Conservation (phyloP, 225 moss, liverwort and hornwort species). For the Lunularia cruciata region DNA sequence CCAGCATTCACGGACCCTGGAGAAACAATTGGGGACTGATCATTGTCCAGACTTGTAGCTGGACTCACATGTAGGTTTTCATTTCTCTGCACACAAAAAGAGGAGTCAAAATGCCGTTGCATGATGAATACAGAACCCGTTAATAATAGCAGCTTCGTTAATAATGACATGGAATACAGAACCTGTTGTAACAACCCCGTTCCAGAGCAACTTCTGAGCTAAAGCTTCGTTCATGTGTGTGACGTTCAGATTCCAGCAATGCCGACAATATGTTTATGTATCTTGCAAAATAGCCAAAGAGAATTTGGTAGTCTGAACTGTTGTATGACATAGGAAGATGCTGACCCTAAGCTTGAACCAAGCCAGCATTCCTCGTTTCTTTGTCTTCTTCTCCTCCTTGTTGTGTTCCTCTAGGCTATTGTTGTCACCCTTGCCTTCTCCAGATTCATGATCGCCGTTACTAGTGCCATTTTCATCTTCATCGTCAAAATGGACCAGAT, state of each 20-base stretch:
- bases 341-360: conserved; percentile 94
- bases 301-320: background rate
- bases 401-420: conserved; percentile 59
- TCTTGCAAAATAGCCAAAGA: no score
- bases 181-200: no score
- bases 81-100: conserved; percentile 56
- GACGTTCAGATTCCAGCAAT: no score
- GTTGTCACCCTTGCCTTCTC: conserved; percentile 63
- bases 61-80: conserved; percentile 73
- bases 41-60: conserved; percentile 75
- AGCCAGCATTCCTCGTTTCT: conserved; percentile 95
- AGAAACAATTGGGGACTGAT: conserved; percentile 69
- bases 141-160: no score
- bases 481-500: conserved; percentile 70
- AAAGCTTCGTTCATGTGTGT: no score
- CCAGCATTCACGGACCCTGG: conserved; percentile 62
- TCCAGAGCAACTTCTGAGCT: no score
- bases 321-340: no score
- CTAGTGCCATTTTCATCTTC: conserved; percentile 76
- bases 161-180: no score
- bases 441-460: conserved; percentile 55
- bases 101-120: background rate
- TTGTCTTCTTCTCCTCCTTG: conserved; percentile 93
- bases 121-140: no score
- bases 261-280: no score